phyloP scores from a whole-genome alignment of 306 rosid genomes.

The Mimosa pudica region DNA sequence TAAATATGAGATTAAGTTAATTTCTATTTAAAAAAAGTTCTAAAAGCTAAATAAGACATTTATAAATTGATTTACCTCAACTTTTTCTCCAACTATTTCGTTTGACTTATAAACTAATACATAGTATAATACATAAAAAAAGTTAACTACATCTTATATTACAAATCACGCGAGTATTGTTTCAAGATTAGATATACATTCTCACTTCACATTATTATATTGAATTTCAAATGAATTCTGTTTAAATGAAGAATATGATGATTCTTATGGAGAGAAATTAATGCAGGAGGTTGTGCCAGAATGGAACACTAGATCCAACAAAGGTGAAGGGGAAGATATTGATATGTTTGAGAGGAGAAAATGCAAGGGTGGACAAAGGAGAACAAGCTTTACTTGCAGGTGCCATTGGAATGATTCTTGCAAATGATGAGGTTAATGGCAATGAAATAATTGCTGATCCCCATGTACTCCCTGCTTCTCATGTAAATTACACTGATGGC shows the following conservation, averaged over 20 bases:
- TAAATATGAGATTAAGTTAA: not conserved
- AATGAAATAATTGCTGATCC: conserved; percentile 89
- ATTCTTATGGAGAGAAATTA: not conserved
- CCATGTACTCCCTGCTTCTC: conserved; percentile 87
- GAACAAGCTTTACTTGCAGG: conserved; percentile 76
- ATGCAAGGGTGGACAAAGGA: conserved; percentile 88
- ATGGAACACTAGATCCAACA: conserved; percentile 71
- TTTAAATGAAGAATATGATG: not conserved
- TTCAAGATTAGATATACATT: not conserved
- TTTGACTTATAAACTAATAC: too few relatives aligned
- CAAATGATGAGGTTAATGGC: conserved; percentile 53
- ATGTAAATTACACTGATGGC: conserved; percentile 64
- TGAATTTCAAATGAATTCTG: not conserved
- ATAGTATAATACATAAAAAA: too few relatives aligned
- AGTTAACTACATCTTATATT: too few relatives aligned
- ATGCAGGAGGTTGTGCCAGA: conserved; percentile 74
- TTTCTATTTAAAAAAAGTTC: too few relatives aligned
- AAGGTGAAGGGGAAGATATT: conserved; percentile 87
- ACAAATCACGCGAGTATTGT: too few relatives aligned
- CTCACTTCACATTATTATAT: not conserved
- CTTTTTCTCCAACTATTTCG: too few relatives aligned
- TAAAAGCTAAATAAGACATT: too few relatives aligned
- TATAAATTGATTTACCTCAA: too few relatives aligned
- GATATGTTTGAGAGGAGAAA: conserved; percentile 78
- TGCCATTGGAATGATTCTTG: conserved; percentile 89